These are phyloP conservation scores for Byssochlamys sp. DNA, from an alignment of 2,329 filamentous ascomycete species.

Conservation along the genomic window DNA sequence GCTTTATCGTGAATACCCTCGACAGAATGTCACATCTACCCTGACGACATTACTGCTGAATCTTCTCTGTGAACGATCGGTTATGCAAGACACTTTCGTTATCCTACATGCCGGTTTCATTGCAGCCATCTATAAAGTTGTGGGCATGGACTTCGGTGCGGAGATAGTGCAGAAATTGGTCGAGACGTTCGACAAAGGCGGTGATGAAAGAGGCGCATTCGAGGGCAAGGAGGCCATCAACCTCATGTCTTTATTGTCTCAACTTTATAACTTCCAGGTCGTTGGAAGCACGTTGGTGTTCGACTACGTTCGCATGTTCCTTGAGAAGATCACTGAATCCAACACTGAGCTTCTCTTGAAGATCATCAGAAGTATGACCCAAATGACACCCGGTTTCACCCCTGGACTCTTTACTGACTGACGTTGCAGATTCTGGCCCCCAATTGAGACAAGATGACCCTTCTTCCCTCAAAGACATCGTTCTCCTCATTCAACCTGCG, in stretches of 20 bases:
- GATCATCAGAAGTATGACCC: constrained; percentile 57
- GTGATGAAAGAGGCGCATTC: constrained; percentile 37
- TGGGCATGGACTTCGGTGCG: constrained; percentile 82
- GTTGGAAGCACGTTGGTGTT: constrained; percentile 75
- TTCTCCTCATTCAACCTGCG: constrained; percentile 64
- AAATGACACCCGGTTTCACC: not conserved
- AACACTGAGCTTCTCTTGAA: constrained; percentile 83
- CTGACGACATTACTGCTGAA: constrained; percentile 68
- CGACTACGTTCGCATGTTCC: constrained; percentile 74
- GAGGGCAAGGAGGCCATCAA: constrained; percentile 59
- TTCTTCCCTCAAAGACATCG: constrained; percentile 77
- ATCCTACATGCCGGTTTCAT: constrained; percentile 85
- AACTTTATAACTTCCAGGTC: constrained; percentile 87
- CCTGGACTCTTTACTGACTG: constrained; percentile 6
- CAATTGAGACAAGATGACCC: constrained; percentile 84
- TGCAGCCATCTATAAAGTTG: constrained; percentile 73
- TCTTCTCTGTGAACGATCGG: constrained; percentile 69
- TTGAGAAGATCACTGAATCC: constrained; percentile 65
- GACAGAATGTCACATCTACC: constrained; percentile 77
- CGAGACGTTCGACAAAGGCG: constrained; percentile 60
- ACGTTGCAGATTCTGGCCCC: constrained; percentile 53
- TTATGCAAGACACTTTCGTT: constrained; percentile 76
- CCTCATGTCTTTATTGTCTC: constrained; percentile 68
- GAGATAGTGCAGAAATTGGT: constrained; percentile 72
- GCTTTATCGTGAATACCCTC: constrained; percentile 71